These are phyloP conservation scores for Colletotrichum cereale DNA, from an alignment of 2,329 filamentous ascomycete genomes.

Conservation along the genomic window DNA sequence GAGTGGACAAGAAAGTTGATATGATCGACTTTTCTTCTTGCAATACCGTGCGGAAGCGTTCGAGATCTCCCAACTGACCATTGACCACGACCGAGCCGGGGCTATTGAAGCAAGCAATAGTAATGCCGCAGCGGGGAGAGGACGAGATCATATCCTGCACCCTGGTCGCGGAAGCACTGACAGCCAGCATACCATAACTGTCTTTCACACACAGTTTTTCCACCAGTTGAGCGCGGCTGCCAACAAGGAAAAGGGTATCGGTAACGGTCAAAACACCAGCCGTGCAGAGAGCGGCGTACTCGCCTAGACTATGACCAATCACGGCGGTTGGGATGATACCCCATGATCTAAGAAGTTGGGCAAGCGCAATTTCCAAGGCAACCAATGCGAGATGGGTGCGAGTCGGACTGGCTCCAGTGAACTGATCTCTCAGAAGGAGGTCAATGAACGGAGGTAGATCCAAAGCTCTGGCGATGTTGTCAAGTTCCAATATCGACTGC, in stretches of 20 bases:
- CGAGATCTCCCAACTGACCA: constrained; percentile 56
- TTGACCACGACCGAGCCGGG: constrained; percentile 78
- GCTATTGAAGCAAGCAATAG: constrained; percentile 78
- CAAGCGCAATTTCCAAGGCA: constrained; percentile 68
- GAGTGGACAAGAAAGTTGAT: constrained; percentile 59
- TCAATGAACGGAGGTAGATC: too few relatives aligned
- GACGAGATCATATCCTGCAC: constrained; percentile 66
- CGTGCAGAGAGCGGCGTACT: constrained; percentile 78
- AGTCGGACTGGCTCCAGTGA: too few relatives aligned
- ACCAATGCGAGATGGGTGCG: constrained; percentile 65
- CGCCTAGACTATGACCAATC: constrained; percentile 74
- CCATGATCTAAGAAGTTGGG: constrained; percentile 67
- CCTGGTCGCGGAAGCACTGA: constrained; percentile 61
- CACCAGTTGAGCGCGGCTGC: constrained; percentile 73
- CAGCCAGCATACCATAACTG: constrained; percentile 71
- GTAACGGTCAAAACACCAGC: constrained; percentile 78
- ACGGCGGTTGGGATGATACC: constrained; percentile 67
- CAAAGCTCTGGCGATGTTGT: too few relatives aligned
- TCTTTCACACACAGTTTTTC: constrained; percentile 72
- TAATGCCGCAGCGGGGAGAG: constrained; percentile 42
- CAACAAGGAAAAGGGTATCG: constrained; percentile 79
- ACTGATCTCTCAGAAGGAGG: too few relatives aligned
- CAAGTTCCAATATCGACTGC: too few relatives aligned
- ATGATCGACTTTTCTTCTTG: constrained; percentile 52
- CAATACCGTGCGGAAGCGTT: constrained; percentile 55